Base-by-base conservation (phyloP, 257 asterid genomes). In the Fraxinus pennsylvanica region DNA sequence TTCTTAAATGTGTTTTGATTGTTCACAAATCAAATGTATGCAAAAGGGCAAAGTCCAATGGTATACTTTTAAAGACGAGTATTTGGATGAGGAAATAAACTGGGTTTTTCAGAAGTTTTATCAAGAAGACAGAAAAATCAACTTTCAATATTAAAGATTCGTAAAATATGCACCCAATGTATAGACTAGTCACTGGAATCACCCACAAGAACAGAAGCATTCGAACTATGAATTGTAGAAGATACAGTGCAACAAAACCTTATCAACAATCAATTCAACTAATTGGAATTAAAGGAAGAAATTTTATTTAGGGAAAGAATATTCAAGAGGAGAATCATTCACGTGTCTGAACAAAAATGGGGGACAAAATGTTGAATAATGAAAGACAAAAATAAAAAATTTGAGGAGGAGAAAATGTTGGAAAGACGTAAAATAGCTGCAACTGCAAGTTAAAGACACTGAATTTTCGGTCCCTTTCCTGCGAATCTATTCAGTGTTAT, bases 401-500 rank as follows among this genome's bases (percentile, higher is more conserved):
- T 21, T 3, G 38, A 27, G 2, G 25, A 38, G 36, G 61, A 6
- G 25, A 30, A 65, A 59, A 9, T 30, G 21, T 73, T 19, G 78
- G 81, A 79, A 83, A 43, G 82, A 32, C 71, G 81, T 79, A 79
- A 71, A 14, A 10, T 19, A 79, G 80, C 81, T 69, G 86, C 39
- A 78, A 74, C 70, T 79, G 32, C 69, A 22, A 74, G 84, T 83
- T 85, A 85, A 83, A 47, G 30, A 15, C 82, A 73, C 71, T 21
- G 65, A 29, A 41, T 22, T 68, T 54, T 15, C 79, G 85, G 85
- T 14, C 72, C 81, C 73, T 29, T 80, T 73, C 52, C 17, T 29
- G 50, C 41, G 84, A 75, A 85, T 83, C 80, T 83, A 52, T 81
- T 74, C 52, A 76, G 76, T 39, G 59, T 74, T 83, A 82, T 83